Conservation (phyloP, 2,329 filamentous ascomycete species). For the Escovopsis sp. region DNA sequence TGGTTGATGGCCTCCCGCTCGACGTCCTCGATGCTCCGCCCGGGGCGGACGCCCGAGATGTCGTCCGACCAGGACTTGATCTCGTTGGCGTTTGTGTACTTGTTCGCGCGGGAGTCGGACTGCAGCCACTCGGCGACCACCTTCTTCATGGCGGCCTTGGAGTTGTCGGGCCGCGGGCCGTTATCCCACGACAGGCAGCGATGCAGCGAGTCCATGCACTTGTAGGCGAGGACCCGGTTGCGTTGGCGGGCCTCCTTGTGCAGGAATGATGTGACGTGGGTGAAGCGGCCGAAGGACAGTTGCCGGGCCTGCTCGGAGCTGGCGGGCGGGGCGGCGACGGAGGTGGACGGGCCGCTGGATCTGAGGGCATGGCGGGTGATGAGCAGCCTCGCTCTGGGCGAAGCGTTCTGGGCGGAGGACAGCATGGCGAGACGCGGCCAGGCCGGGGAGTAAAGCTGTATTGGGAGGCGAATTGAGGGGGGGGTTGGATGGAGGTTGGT, state of each 20-base stretch:
- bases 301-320: slow-evolving; percentile 18
- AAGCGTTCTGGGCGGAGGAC: slow-evolving; percentile 12
- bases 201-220: slow-evolving; percentile 29
- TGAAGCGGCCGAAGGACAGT: slow-evolving; percentile 36
- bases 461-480: neutral
- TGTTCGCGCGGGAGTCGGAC: slow-evolving; percentile 17
- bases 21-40: slow-evolving; percentile 28
- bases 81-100: slow-evolving; percentile 22
- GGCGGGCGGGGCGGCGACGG: slow-evolving; percentile 6
- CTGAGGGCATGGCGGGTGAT: slow-evolving; percentile 6
- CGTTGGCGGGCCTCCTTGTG: slow-evolving; percentile 30
- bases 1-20: slow-evolving; percentile 30
- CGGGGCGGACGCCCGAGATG: slow-evolving; percentile 22
- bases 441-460: no score
- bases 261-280: slow-evolving; percentile 24
- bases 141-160: slow-evolving; percentile 24
- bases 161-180: slow-evolving; percentile 17
- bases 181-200: slow-evolving; percentile 33
- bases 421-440: slow-evolving; percentile 11
- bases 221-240: slow-evolving; percentile 28
- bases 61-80: slow-evolving; percentile 23
- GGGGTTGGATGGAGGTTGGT: neutral
- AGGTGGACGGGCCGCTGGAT: slow-evolving; percentile 4
- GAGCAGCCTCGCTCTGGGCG: slow-evolving; percentile 15
- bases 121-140: slow-evolving; percentile 22